A percentile compares a stretch with the other conserved stretches of the same genome.
phyloP scores from a whole-genome alignment of 2,329 filamentous ascomycete genomes.

The Arthrobotrys sphaeroides region DNA sequence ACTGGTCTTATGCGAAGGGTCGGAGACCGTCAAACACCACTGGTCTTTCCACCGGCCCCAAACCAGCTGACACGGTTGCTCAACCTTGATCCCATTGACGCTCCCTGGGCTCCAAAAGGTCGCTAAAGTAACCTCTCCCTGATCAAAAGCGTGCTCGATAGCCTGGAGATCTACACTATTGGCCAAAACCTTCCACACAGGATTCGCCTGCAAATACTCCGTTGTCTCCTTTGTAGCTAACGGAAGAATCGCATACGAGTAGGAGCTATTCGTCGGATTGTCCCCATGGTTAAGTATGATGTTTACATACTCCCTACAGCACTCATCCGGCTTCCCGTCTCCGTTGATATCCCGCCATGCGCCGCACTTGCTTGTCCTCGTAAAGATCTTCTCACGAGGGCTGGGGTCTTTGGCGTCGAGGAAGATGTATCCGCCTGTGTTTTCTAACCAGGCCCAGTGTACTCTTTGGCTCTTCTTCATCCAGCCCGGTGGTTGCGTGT shows the following conservation, averaged over 20 bases:
- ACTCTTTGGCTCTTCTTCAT: not conserved
- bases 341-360: conserved; percentile 28
- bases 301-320: conserved; percentile 35
- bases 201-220: not conserved
- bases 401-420: conserved; percentile 19
- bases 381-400: not conserved
- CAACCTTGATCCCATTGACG: conserved; percentile 19
- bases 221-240: conserved; percentile 25
- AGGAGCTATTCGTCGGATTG: conserved; percentile 14
- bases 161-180: conserved; percentile 31
- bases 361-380: conserved; percentile 11
- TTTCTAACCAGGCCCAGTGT: conserved; percentile 43
- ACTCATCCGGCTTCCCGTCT: not conserved
- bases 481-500: not conserved
- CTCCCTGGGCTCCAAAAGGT: conserved; percentile 45
- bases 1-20: conserved; percentile 5
- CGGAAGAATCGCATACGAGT: conserved; percentile 50
- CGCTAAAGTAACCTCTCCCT: conserved; percentile 23
- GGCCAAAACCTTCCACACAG: conserved; percentile 3
- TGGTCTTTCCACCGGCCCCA: conserved; percentile 20
- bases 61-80: conserved; percentile 22
- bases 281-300: conserved; percentile 31
- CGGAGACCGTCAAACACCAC: conserved; percentile 32
- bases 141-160: conserved; percentile 15
- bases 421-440: conserved; percentile 49